These are phyloP conservation scores for Eragrostis nindensis DNA, from an alignment of 176 grass and related monocot genomes.

Conservation along the genomic window DNA sequence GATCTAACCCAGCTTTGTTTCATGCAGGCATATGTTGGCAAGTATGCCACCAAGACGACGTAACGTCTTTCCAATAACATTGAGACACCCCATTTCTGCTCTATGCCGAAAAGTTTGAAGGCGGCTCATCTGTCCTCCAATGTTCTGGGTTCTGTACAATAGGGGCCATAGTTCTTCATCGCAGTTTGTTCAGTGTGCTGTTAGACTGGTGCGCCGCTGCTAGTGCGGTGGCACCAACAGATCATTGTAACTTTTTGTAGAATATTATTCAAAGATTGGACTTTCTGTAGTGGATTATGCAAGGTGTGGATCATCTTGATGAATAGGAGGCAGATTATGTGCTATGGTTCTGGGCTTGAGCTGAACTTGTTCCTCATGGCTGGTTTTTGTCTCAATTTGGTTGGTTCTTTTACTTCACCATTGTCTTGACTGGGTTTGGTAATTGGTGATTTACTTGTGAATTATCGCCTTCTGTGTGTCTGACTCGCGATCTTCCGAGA, in stretches of 20 bases:
- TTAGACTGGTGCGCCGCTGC: conserved; percentile 10
- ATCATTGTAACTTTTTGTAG: conserved; percentile 37
- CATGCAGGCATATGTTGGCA: conserved; percentile 86
- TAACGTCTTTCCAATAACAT: not conserved
- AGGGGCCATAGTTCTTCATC: not conserved
- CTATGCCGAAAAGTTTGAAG: conserved; percentile 5
- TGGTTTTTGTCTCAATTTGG: not conserved
- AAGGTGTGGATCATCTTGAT: conserved; percentile 9
- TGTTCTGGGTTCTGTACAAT: conserved; percentile 29
- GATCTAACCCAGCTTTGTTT: not conserved
- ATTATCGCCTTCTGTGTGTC: no score
- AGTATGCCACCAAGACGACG: conserved; percentile 50
- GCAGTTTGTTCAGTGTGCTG: conserved; percentile 2
- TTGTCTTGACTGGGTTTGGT: no score
- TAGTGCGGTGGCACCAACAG: not conserved
- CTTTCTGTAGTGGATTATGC: conserved; percentile 30
- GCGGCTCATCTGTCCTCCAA: not conserved
- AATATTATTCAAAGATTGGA: conserved; percentile 14
- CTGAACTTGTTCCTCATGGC: not conserved
- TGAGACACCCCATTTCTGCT: not conserved
- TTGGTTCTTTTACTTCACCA: not conserved
- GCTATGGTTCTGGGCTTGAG: not conserved
- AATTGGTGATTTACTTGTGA: no score
- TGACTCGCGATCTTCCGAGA: no score
- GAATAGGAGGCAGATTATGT: not conserved